Evolutionary conservation across 2,329 filamentous ascomycete genomes (phyloP), one percentile per base, ranked within the genome.

Genomic region (Diaporthe ampelina): DNA sequence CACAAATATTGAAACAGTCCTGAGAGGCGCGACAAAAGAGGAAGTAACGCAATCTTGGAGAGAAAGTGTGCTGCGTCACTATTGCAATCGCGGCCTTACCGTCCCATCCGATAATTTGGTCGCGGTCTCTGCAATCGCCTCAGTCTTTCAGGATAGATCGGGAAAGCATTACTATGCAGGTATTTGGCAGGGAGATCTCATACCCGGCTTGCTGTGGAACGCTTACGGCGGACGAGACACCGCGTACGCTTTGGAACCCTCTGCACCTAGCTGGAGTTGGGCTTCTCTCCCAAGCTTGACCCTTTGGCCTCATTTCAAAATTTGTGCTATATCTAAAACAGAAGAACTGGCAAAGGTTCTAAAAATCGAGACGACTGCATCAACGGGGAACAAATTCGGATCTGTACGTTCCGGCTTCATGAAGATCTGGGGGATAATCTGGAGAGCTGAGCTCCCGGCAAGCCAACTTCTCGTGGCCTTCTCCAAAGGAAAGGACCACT

Each of bases 241-340:
- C 35, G 8, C 11, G 3, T 26, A 61, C 4, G 37, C 35, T 19
- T 13, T 13, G 2, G 43, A 35, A 0, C 0, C 9, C 19, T 50
- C 61, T 65, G 26, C 43, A 32, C 61, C 61, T 2, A 65, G 61
- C 43, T 65, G 61, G 61, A 65, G 43, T 50, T 65, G 43, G 61
- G 61, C 43, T 21, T 65, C 61, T 15, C 40, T 65, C 10, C 17
- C 40, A 43, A 21, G 1, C 0, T 32, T 65, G 40, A 4, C 15
- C 3, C 21, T 45, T 13, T 4, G 11, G n/a, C n/a, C 15, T 45
- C 17, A 19, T 45, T 45, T 6, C 43, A 21, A 45, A 6, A 3
- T 19, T 19, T 19, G 0, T 45, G 17, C 15, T 45, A 17, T 21
- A 2, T 48, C 45, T 2, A n/a, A 48, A n/a, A 48, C 7, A 3